These are phyloP conservation scores for Microdochium paspali DNA, from an alignment of 2,329 filamentous ascomycete genomes.

Conservation along the genomic window DNA sequence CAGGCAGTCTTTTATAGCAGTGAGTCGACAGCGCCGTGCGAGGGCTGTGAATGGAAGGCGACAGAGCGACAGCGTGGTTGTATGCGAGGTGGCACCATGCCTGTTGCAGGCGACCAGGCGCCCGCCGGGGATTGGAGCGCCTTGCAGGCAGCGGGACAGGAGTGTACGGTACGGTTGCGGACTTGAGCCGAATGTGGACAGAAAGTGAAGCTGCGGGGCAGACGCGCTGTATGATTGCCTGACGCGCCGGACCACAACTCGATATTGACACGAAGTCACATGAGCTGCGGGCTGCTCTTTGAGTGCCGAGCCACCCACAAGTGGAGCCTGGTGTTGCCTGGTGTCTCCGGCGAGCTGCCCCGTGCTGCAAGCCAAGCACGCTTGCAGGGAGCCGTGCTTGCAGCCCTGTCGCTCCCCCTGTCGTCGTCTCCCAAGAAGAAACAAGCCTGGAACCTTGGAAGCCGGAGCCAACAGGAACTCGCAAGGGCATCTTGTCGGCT, in stretches of 20 bases:
- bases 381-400: neutral
- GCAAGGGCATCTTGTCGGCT: too few relatives aligned
- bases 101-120: neutral
- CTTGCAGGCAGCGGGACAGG: neutral
- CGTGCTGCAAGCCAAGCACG: neutral
- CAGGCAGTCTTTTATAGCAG: slow-evolving; percentile 1
- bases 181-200: neutral
- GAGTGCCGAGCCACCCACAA: neutral
- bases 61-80: neutral
- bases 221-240: neutral
- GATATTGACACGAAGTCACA: slow-evolving; percentile 1
- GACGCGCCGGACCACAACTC: neutral
- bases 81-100: neutral
- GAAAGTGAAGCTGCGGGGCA: neutral
- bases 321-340: neutral
- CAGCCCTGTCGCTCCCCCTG: neutral
- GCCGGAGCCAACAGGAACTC: neutral
- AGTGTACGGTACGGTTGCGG: neutral
- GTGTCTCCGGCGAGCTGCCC: neutral
- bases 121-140: too few relatives aligned
- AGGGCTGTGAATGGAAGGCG: neutral
- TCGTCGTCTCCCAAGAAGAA: neutral
- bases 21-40: neutral
- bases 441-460: neutral
- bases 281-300: neutral